phyloP scores from a whole-genome alignment of 768 basidiomycete species.

The Serendipita sp. region DNA sequence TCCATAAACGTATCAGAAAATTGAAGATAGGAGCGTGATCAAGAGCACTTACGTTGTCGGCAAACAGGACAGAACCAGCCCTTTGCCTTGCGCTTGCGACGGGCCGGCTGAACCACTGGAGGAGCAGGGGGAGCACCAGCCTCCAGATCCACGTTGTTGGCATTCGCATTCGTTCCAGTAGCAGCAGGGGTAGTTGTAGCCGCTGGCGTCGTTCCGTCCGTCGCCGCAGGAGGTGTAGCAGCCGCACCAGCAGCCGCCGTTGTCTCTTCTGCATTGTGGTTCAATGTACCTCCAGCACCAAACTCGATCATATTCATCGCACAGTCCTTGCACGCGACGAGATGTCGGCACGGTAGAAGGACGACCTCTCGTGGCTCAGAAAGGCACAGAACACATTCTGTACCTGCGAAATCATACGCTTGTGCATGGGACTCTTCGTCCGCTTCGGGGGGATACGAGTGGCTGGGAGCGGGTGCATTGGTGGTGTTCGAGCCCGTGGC shows the following conservation, averaged over 20 bases:
- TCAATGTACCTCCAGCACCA: constrained; percentile 78
- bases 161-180: constrained; percentile 8
- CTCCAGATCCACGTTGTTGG: constrained; percentile 9
- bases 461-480: constrained; percentile 21
- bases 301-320: constrained; percentile 97
- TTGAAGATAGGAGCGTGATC: neutral
- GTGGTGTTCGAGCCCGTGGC: constrained; percentile 31
- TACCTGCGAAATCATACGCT: constrained; percentile 35
- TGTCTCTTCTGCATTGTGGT: constrained; percentile 32
- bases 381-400: constrained; percentile 81
- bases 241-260: constrained; percentile 16
- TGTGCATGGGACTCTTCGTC: constrained; percentile 40
- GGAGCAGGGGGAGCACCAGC: constrained; percentile 15
- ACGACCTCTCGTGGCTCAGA: constrained; percentile 83
- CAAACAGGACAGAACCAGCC: constrained; percentile 98
- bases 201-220: constrained; percentile 15
- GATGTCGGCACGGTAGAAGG: constrained; percentile 80
- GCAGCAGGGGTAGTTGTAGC: constrained; percentile 11
- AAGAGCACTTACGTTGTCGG: constrained; percentile 60
- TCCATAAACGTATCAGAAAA: constrained; percentile 4
- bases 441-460: constrained; percentile 33
- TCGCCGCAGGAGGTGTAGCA: constrained; percentile 14
- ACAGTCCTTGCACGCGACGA: constrained; percentile 91
- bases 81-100: constrained; percentile 85
- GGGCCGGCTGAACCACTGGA: constrained; percentile 14